Evolutionary conservation across 495 filamentous ascomycete species (phyloP).

Genomic region (Talaromyces trachyspermus): DNA sequence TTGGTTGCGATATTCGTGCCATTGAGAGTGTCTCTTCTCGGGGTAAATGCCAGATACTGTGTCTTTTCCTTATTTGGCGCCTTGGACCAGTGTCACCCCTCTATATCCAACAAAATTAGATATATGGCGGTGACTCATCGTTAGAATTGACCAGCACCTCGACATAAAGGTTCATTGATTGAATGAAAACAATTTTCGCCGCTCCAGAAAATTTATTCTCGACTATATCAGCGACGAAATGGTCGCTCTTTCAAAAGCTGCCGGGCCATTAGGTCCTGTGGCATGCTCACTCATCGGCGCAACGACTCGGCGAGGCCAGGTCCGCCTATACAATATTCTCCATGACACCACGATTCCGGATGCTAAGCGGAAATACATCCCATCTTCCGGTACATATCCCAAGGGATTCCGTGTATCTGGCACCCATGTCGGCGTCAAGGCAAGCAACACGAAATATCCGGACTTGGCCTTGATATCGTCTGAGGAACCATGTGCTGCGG

Average conservation of each 20-base stretch:
- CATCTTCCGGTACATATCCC: constrained; percentile 76
- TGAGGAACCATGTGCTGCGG: constrained; percentile 80
- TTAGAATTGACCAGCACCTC: too few species aligned
- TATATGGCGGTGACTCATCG: too few species aligned
- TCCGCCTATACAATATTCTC: constrained; percentile 55
- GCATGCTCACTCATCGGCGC: not conserved
- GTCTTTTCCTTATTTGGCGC: too few species aligned
- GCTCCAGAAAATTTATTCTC: too few species aligned
- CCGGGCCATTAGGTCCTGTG: not conserved
- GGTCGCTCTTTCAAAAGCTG: not conserved
- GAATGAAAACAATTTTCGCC: too few species aligned
- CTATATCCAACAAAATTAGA: too few species aligned
- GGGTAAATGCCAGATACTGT: too few species aligned
- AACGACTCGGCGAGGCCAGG: constrained; percentile 23
- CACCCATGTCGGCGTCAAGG: constrained; percentile 89
- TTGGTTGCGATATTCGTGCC: too few species aligned
- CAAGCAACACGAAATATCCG: constrained; percentile 76
- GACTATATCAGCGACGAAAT: too few species aligned
- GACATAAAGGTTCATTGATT: too few species aligned
- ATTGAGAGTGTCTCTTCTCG: too few species aligned
- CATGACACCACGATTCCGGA: constrained; percentile 55
- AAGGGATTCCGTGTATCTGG: constrained; percentile 83
- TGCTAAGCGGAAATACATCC: constrained; percentile 81
- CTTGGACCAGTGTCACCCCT: too few species aligned
- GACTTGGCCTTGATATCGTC: constrained; percentile 88